Evolutionary conservation across 352 stramenopile species (phyloP).

Genomic region (Phytophthora pseudosyringae): DNA sequence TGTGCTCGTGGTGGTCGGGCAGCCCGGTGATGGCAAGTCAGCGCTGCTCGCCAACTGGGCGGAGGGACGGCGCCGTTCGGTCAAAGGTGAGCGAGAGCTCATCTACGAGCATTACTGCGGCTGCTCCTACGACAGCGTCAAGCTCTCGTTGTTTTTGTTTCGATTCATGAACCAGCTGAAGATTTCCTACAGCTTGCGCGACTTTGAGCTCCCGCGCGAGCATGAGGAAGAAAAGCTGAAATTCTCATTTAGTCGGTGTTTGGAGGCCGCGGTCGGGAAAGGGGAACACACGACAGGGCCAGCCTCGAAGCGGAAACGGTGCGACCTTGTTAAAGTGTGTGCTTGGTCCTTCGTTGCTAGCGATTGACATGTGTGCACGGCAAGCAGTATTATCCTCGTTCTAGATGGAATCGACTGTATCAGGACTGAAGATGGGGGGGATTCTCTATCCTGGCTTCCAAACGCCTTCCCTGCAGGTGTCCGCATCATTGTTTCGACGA

Average conservation of each 20-base stretch:
- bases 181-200: slow-evolving; percentile 65
- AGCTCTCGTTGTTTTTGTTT: slow-evolving; percentile 84
- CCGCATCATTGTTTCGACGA: slow-evolving; percentile 77
- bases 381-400: slow-evolving; percentile 73
- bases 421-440: slow-evolving; percentile 78
- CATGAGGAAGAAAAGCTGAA: slow-evolving; percentile 90
- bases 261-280: slow-evolving; percentile 69
- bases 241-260: slow-evolving; percentile 79
- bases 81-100: slow-evolving; percentile 52
- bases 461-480: slow-evolving; percentile 73
- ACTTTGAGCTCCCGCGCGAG: slow-evolving; percentile 82
- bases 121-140: slow-evolving; percentile 87
- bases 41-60: slow-evolving; percentile 82
- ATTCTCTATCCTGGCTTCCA: slow-evolving; percentile 86
- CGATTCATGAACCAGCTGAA: slow-evolving; percentile 85
- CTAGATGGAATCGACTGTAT: slow-evolving; percentile 86
- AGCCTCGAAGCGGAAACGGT: slow-evolving; percentile 39
- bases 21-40: slow-evolving; percentile 77
- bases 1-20: slow-evolving; percentile 66
- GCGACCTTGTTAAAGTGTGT: background rate
- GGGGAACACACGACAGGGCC: slow-evolving; percentile 38
- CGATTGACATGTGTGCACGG: slow-evolving; percentile 6
- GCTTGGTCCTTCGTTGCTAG: background rate
- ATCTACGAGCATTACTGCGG: slow-evolving; percentile 86
- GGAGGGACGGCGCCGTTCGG: slow-evolving; percentile 43